Evolutionary conservation across 139 green algal species (phyloP).

Genomic region (Deuterostichococcus epilithicus): DNA sequence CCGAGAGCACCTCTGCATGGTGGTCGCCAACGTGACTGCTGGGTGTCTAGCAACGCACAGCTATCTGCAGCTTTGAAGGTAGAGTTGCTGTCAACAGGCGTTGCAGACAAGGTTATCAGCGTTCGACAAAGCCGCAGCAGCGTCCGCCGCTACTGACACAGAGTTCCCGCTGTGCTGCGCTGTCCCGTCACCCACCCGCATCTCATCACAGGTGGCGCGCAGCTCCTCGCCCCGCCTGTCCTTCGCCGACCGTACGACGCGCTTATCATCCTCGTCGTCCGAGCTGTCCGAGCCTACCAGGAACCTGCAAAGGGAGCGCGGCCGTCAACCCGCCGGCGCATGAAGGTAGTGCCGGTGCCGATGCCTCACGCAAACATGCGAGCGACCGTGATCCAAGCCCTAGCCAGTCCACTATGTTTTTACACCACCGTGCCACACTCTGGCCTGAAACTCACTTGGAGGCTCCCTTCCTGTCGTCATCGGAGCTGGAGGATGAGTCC

Average conservation of each 20-base stretch:
- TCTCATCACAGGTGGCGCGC: slow-evolving; percentile 73
- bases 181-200: slow-evolving; percentile 64
- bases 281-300: slow-evolving; percentile 72
- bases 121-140: background rate
- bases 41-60: background rate
- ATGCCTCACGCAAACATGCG: background rate
- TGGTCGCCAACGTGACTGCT: background rate
- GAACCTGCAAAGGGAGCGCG: slow-evolving; percentile 48
- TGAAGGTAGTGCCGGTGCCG: background rate
- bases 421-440: slow-evolving; percentile 16
- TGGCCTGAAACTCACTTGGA: slow-evolving; percentile 30
- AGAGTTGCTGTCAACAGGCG: background rate
- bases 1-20: background rate
- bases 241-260: slow-evolving; percentile 78
- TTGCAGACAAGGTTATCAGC: background rate
- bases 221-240: slow-evolving; percentile 89
- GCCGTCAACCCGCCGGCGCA: background rate
- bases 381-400: background rate
- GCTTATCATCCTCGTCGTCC: slow-evolving; percentile 65
- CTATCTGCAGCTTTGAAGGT: background rate
- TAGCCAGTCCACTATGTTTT: background rate
- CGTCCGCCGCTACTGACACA: too few relatives aligned
- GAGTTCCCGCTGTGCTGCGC: background rate
- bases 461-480: slow-evolving; percentile 34
- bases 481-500: slow-evolving; percentile 22